Evolutionary conservation across 2,329 filamentous ascomycete genomes (phyloP), one percentile per base, ranked within the genome.

Genomic region (Coniochaeta sp.): DNA sequence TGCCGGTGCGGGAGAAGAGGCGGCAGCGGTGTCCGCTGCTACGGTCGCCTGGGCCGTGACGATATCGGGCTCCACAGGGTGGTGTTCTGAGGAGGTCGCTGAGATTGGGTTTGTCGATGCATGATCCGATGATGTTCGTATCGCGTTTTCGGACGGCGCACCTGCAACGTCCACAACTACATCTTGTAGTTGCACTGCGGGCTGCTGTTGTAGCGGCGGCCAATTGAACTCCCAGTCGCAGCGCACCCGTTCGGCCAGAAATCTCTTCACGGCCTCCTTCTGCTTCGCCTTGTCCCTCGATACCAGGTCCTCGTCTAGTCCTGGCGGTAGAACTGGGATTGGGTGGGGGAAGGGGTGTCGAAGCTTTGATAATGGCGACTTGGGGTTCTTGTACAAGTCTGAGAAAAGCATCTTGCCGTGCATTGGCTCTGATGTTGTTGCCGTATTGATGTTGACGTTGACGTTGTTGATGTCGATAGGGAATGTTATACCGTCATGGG

Each of bases 201-300:
- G 14, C 35, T 28, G 49, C 30, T 24, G 8, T 10, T 42, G 38
- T 32, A 52, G 45, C 20, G 67, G 70, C 1, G 79, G 77, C 81
- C 81, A 85, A 30, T 68, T 58, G 60, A 83, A 86, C 0, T 70
- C 67, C 83, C 82, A 86, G 60, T 85, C 81, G 55, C 73, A 74
- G 55, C 74, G 76, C 35, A 86, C 69, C 57, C 75, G 79, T 20
- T 74, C 71, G 3, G 69, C 65, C 1, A 86, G 67, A 57, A 77
- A 79, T 49, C 71, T 75, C 60, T 72, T 79, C 31, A 86, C 76
- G 12, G 82, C 82, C 35, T 82, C 79, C 61, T 85, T 85, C 58
- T 83, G 79, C 67, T 77, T 82, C 24, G 65, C 55, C 63, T 84
- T 85, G 62, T 86, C 82, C 60, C 73, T 77, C 63, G 78, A 83